Conservation (phyloP, 768 basidiomycete species). For the Boletellus ananiceps region DNA sequence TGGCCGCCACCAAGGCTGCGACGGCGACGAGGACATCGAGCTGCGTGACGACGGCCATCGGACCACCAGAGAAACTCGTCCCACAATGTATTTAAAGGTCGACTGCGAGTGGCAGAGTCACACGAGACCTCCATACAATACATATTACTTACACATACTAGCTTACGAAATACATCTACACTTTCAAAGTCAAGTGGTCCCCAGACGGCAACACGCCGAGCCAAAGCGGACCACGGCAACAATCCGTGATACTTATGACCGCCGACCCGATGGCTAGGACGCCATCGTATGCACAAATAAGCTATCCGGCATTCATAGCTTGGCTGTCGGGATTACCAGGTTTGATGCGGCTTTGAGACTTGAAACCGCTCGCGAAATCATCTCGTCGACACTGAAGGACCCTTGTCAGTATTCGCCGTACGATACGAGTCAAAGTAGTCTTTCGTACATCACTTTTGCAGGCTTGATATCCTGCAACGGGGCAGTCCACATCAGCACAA, state of each 20-base stretch:
- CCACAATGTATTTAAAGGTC: too few relatives aligned
- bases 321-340: conserved; percentile 43
- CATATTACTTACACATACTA: too few relatives aligned
- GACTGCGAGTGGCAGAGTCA: too few relatives aligned
- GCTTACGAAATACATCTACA: too few relatives aligned
- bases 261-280: too few relatives aligned
- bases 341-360: conserved; percentile 45
- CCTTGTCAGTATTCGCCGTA: conserved; percentile 10
- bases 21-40: conserved; percentile 1
- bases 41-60: conserved; percentile 7
- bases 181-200: too few relatives aligned
- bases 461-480: conserved; percentile 65
- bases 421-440: not conserved
- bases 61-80: too few relatives aligned
- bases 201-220: too few relatives aligned
- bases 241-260: too few relatives aligned
- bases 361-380: conserved; percentile 65
- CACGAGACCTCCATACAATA: too few relatives aligned
- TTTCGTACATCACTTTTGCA: conserved; percentile 75
- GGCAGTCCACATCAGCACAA: conserved; percentile 3
- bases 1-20: not conserved
- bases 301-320: conserved; percentile 30
- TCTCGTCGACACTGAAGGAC: conserved; percentile 65
- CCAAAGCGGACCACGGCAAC: too few relatives aligned
- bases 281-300: not conserved